These are phyloP conservation scores for Selaginella moellendorffii DNA, from an alignment of 75 land plant genomes.

Conservation along the genomic window DNA sequence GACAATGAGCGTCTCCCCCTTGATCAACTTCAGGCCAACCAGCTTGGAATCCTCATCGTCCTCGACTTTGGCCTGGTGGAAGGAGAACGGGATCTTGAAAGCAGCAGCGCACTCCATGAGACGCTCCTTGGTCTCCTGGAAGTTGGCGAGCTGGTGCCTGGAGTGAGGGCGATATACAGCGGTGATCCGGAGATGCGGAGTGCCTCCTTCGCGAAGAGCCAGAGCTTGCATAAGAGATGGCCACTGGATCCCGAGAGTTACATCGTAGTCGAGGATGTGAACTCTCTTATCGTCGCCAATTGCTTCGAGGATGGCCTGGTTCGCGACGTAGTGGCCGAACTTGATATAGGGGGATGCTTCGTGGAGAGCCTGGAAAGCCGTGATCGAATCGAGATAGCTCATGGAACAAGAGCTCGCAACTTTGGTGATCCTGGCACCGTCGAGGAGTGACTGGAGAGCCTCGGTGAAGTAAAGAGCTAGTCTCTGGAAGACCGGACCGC, in stretches of 20 bases:
- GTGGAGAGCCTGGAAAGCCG: constrained; percentile 45
- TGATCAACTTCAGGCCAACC: not conserved
- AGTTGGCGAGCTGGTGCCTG: constrained; percentile 6
- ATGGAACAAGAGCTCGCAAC: not conserved
- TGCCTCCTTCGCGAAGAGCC: constrained; percentile 24
- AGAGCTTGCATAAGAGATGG: constrained; percentile 58
- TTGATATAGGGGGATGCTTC: constrained; percentile 53
- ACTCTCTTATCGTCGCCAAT: constrained; percentile 23
- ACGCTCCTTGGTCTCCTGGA: constrained; percentile 38
- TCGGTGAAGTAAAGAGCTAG: constrained; percentile 37
- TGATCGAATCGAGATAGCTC: constrained; percentile 13
- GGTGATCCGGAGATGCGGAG: constrained; percentile 48
- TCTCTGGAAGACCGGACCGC: constrained; percentile 16
- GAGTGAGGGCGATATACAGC: constrained; percentile 24
- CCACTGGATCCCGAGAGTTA: constrained; percentile 59
- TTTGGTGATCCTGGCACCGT: constrained; percentile 7
- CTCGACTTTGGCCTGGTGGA: constrained; percentile 32
- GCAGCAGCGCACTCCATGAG: constrained; percentile 40
- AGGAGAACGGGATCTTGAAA: constrained; percentile 35
- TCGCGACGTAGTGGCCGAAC: constrained; percentile 53
- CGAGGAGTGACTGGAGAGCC: constrained; percentile 29
- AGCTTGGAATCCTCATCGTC: constrained; percentile 17
- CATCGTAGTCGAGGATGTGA: constrained; percentile 52
- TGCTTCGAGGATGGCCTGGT: constrained; percentile 52
- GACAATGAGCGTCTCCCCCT: not conserved